Conservation (phyloP, 371 early-diverging fungal genomes). For the Rhizopus delemar region DNA sequence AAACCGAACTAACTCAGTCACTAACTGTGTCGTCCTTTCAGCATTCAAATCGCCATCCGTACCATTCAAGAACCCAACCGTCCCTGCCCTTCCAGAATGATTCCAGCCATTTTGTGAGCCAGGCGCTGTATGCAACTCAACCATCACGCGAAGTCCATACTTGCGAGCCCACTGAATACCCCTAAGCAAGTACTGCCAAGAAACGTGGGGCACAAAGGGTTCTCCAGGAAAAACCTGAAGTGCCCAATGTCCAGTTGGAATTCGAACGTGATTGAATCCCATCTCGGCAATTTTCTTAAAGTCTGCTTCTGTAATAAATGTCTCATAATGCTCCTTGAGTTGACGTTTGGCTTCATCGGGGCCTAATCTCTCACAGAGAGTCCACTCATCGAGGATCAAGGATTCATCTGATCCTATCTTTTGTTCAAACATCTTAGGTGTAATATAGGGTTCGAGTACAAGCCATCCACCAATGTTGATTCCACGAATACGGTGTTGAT, state of each 20-base stretch:
- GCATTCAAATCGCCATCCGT: constrained; percentile 39
- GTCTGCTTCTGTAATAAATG: constrained; percentile 72
- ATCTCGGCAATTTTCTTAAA: constrained; percentile 61
- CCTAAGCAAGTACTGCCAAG: constrained; percentile 57
- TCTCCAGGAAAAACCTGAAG: constrained; percentile 40
- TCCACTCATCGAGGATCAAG: constrained; percentile 64
- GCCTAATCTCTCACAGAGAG: constrained; percentile 60
- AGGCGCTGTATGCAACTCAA: constrained; percentile 77
- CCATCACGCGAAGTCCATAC: constrained; percentile 70
- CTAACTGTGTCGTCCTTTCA: constrained; percentile 34
- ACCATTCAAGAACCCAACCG: constrained; percentile 53
- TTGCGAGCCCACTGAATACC: constrained; percentile 70
- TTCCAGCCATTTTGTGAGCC: constrained; percentile 83
- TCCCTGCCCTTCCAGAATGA: constrained; percentile 60
- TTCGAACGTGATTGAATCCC: constrained; percentile 75
- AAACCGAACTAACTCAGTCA: constrained; percentile 39
- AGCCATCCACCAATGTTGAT: constrained; percentile 78
- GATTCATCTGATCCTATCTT: not conserved
- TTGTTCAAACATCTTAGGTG: constrained; percentile 71
- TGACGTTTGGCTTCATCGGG: constrained; percentile 53
- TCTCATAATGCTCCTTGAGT: constrained; percentile 62
- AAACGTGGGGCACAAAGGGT: constrained; percentile 62
- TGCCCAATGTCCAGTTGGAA: constrained; percentile 80
- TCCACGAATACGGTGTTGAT: constrained; percentile 62
- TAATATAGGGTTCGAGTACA: constrained; percentile 74